Evolutionary conservation across 768 basidiomycete species (phyloP).

Genomic region (Xerocomellus dryophilus): DNA sequence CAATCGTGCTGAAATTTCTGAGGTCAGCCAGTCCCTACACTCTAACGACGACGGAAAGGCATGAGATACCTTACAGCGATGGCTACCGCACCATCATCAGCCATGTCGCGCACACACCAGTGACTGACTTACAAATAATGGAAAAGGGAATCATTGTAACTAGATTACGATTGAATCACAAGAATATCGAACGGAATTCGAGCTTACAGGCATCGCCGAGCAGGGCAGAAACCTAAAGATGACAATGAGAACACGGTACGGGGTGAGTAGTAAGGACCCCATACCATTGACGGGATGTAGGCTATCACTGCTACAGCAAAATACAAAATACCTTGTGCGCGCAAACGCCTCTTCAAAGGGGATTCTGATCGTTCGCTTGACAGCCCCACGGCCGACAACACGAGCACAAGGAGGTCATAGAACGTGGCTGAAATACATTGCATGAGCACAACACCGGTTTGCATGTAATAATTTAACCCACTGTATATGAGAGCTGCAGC

Average conservation of each 20-base stretch:
- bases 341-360: constrained; percentile 16
- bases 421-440: constrained; percentile 7
- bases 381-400: constrained; percentile 17
- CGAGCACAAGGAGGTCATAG: constrained; percentile 20
- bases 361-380: constrained; percentile 6
- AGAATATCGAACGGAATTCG: not conserved
- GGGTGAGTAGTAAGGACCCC: not conserved
- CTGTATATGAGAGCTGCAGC: constrained; percentile 11
- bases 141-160: not conserved
- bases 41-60: not conserved
- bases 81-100: constrained; percentile 8
- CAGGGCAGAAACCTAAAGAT: constrained; percentile 6
- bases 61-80: constrained; percentile 6
- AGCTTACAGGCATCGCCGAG: constrained; percentile 5
- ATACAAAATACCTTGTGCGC: constrained; percentile 18
- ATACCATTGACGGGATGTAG: constrained; percentile 15
- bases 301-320: constrained; percentile 9
- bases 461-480: not conserved
- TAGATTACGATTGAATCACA: not conserved
- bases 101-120: not conserved
- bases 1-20: constrained; percentile 3
- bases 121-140: constrained; percentile 1
- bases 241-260: not conserved
- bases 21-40: not conserved
- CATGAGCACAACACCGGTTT: not conserved